Percentiles rank a stretch among this genome's conserved stretches.
Conservation (phyloP, 176 grass and related monocot species). For the Eleusine coracana region DNA sequence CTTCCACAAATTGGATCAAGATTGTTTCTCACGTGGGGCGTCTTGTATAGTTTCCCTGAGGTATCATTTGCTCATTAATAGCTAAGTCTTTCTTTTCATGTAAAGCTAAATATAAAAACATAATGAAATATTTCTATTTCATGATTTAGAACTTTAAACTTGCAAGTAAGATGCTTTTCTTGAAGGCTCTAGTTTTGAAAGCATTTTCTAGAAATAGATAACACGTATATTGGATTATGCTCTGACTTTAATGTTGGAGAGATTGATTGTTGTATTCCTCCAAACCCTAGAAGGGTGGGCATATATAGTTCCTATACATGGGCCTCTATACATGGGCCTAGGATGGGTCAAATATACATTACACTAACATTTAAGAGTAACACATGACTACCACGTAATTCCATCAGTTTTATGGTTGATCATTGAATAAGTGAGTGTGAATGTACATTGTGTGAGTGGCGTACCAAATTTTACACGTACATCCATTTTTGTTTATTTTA, state of each 20-base stretch:
- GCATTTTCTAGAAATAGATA: neutral
- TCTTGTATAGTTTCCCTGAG: constrained; percentile 59
- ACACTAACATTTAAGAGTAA: neutral
- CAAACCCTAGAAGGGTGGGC: too few relatives aligned
- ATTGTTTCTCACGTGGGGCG: constrained; percentile 54
- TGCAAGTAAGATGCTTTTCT: neutral
- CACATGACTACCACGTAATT: neutral
- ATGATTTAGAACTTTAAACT: neutral
- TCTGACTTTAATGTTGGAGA: neutral
- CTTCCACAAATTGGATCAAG: constrained; percentile 62
- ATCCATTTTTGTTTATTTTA: neutral
- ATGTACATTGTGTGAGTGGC: neutral
- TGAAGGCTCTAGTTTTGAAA: neutral
- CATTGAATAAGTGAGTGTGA: neutral
- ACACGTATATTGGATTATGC: neutral
- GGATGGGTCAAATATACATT: too few relatives aligned
- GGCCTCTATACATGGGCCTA: too few relatives aligned
- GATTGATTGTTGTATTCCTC: too few relatives aligned
- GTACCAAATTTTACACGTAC: neutral
- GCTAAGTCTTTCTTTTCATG: neutral
- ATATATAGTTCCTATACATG: too few relatives aligned
- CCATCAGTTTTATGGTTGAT: neutral
- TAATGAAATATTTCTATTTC: neutral
- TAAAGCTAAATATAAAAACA: neutral
- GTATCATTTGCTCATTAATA: constrained; percentile 24